A percentile compares a stretch with the other conserved stretches of the same genome.
Evolutionary conservation across 2,329 filamentous ascomycete genomes (phyloP).

Genomic region (Trichoderma sp.): DNA sequence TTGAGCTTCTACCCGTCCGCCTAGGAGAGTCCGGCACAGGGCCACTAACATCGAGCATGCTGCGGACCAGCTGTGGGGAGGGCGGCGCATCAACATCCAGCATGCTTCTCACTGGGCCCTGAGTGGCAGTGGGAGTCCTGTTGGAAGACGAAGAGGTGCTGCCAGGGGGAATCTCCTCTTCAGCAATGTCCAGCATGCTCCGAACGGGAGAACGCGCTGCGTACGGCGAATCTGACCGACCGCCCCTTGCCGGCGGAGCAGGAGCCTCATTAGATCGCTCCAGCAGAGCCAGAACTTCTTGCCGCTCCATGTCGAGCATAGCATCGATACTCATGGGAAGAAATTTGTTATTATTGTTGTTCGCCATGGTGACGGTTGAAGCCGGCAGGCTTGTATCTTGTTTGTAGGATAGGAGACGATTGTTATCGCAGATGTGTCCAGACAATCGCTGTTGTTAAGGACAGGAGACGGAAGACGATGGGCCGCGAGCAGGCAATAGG

Average conservation of each 20-base stretch:
- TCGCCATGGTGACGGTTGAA: conserved; percentile 32
- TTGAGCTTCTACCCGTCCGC: conserved; percentile 32
- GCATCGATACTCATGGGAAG: conserved; percentile 71
- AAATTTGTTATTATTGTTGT: conserved; percentile 25
- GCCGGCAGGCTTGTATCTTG: background rate
- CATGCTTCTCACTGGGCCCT: conserved; percentile 62
- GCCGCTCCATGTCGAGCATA: conserved; percentile 72
- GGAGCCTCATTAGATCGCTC: conserved; percentile 46
- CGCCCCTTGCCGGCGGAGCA: conserved; percentile 33
- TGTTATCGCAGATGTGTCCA: background rate
- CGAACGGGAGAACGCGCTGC: conserved; percentile 64
- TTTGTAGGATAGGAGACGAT: background rate
- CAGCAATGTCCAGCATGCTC: conserved; percentile 63
- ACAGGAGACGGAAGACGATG: background rate
- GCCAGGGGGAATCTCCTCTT: conserved; percentile 33
- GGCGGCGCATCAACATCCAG: conserved; percentile 52
- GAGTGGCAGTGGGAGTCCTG: conserved; percentile 38
- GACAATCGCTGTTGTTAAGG: background rate
- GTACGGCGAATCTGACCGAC: conserved; percentile 53
- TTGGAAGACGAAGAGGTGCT: conserved; percentile 11
- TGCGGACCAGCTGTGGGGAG: conserved; percentile 42
- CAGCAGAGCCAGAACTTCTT: conserved; percentile 67
- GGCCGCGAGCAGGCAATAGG: background rate
- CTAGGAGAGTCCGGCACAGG: conserved; percentile 31
- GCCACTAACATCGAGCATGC: conserved; percentile 51